Conservation (phyloP, 495 filamentous ascomycete species). For the Aspergillus avenaceus region DNA sequence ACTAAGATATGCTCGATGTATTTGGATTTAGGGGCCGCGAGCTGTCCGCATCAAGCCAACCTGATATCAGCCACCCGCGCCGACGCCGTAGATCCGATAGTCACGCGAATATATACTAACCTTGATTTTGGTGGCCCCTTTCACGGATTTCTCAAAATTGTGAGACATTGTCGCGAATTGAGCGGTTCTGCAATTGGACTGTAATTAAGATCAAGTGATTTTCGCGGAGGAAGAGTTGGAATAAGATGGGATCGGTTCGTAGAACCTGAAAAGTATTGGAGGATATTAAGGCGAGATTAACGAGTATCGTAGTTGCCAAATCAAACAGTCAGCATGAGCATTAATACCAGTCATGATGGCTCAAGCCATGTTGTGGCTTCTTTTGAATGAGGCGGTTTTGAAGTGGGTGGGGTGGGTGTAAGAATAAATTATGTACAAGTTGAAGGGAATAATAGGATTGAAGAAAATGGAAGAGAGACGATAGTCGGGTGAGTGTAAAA, state of each 20-base stretch:
- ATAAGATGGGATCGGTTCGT: neutral
- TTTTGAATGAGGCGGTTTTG: slow-evolving; percentile 6
- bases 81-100: neutral
- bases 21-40: slow-evolving; percentile 96
- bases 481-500: neutral
- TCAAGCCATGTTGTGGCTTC: slow-evolving; percentile 31
- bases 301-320: slow-evolving; percentile 19
- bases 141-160: slow-evolving; percentile 89
- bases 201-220: slow-evolving; percentile 6
- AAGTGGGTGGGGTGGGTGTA: slow-evolving; percentile 5
- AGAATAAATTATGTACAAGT: no score
- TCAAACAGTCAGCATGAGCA: slow-evolving; percentile 23
- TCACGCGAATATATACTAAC: slow-evolving; percentile 37
- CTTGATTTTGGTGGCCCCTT: slow-evolving; percentile 93
- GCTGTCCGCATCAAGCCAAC: slow-evolving; percentile 41
- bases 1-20: slow-evolving; percentile 98
- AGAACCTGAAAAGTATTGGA: neutral
- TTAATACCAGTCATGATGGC: slow-evolving; percentile 24
- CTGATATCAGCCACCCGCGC: slow-evolving; percentile 12
- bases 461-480: neutral
- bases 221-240: slow-evolving; percentile 1
- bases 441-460: no score
- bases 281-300: neutral
- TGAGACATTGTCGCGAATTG: slow-evolving; percentile 55
- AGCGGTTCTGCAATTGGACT: slow-evolving; percentile 7